Conservation (phyloP, 129 eudicot species). For the Escallonia rubra region DNA sequence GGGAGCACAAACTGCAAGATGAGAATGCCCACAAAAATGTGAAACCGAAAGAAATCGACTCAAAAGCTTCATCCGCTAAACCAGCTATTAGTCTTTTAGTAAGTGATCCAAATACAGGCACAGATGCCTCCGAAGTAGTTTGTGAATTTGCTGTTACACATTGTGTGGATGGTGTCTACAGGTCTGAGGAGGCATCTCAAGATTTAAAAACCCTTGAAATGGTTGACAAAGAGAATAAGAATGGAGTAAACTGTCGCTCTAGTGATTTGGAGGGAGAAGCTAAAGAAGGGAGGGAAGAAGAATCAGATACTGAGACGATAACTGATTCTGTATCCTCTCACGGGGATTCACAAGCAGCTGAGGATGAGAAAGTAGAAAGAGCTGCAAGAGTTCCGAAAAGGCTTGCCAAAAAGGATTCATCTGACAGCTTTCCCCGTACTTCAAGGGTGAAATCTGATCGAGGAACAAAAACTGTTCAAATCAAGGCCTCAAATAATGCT, state of each 20-base stretch:
- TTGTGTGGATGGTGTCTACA: constrained; percentile 37
- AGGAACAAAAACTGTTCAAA: constrained; percentile 24
- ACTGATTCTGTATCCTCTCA: constrained; percentile 78
- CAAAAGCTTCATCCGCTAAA: constrained; percentile 25
- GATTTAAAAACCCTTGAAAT: constrained; percentile 17
- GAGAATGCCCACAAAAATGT: constrained; percentile 34
- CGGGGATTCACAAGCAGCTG: constrained; percentile 61
- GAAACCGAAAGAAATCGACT: constrained; percentile 32
- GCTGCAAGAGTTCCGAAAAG: constrained; percentile 28
- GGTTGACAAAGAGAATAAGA: constrained; percentile 25
- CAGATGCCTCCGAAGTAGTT: constrained; percentile 44
- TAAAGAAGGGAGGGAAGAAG: constrained; percentile 49
- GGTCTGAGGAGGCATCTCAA: constrained; percentile 33
- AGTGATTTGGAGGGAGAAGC: constrained; percentile 37
- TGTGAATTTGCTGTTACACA: constrained; percentile 35
- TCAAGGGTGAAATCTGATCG: constrained; percentile 40
- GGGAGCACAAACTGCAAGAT: constrained; percentile 34
- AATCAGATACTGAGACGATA: constrained; percentile 74
- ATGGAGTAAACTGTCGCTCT: constrained; percentile 27
- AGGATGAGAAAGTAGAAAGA: constrained; percentile 64
- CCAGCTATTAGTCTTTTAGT: constrained; percentile 20
- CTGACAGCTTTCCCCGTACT: constrained; percentile 21
- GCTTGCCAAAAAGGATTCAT: constrained; percentile 23
- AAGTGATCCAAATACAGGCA: constrained; percentile 37
- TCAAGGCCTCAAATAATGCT: constrained; percentile 23